These are phyloP conservation scores for Pseudocercospora crystallina DNA, from an alignment of 2,329 filamentous ascomycete species.

Conservation along the genomic window DNA sequence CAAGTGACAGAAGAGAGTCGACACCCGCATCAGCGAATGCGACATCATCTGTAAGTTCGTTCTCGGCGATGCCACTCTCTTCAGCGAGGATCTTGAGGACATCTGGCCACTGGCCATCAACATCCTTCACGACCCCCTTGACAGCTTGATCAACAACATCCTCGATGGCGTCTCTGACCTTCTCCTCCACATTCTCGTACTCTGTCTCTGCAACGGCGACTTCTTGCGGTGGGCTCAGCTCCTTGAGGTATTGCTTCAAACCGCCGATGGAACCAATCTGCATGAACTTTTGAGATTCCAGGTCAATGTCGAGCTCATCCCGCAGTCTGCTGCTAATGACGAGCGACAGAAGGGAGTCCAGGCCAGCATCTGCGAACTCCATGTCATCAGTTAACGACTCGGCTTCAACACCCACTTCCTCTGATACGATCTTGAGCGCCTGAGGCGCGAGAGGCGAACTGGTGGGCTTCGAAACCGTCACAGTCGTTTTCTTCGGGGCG, in stretches of 20 bases:
- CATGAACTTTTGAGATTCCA: conserved; percentile 24
- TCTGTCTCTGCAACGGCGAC: conserved; percentile 1
- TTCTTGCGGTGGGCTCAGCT: conserved; percentile 3
- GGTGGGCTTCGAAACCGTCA: neutral
- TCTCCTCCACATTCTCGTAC: conserved; percentile 1
- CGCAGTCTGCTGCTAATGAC: conserved; percentile 26
- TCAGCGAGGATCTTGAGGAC: conserved; percentile 30
- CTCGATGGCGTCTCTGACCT: neutral
- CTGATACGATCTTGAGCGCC: conserved; percentile 27
- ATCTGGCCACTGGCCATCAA: neutral
- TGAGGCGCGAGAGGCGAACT: conserved; percentile 2
- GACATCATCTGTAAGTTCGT: conserved; percentile 30
- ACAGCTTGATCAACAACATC: neutral
- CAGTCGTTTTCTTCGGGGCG: too few species aligned
- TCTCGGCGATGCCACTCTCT: conserved; percentile 30
- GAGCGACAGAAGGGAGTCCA: conserved; percentile 34
- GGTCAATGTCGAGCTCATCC: conserved; percentile 29
- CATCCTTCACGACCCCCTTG: neutral
- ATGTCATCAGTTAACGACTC: conserved; percentile 30
- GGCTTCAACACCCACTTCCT: conserved; percentile 32
- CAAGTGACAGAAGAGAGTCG: conserved; percentile 33
- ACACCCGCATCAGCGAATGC: conserved; percentile 32
- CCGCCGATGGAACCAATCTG: conserved; percentile 13
- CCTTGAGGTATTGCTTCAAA: conserved; percentile 9
- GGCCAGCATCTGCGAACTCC: conserved; percentile 30